Base-by-base conservation (phyloP, 306 rosid species). In the Acacia melanoxylon region DNA sequence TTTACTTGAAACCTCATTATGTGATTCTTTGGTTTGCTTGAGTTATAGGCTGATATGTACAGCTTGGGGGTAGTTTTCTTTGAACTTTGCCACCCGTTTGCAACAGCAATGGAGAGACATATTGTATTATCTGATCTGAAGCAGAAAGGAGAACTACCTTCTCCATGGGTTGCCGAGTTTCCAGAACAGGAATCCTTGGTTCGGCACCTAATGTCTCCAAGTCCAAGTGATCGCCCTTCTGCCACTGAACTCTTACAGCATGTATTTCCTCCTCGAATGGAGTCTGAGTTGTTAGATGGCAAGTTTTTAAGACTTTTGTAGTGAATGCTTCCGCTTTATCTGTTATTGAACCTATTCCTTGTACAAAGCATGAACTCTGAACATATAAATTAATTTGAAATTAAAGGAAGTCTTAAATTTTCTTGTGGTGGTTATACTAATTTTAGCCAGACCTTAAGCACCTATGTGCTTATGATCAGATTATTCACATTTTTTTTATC, bases 11-110 rank as follows among this genome's bases (percentile, higher is more conserved):
- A 75, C 67, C 61, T 74, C 44, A 74, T 80, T 52, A 72, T 85
- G 74, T 69, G 68, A 82, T 77, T 89, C 70, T 73, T 73, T 63
- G 82, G 63, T 80, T 85, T 81, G 51, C 74, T 71, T 86, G 90
- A 84, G 71, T 79, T 86, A 79, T 89, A 95, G 98, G 99, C 93
- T 59, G 99, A 95, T 87, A 95, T 93, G 99, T 95, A 95, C 90
- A 95, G 98, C 87, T 91, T 93, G 79, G 99, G 99, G 22, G 80
- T 95, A 81, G 97, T 95, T 70, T 95, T 95, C 86, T 95, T 95
- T 80, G 98, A 95, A 91, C 97, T 95, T 82, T 95, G 99, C 97
- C 94, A 95, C 79, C 99, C 99, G 48, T 95, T 95, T 91, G 94
- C 92, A 73, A 95, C 98, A 45, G 92, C 93, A 78, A 95, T 95